Evolutionary conservation across 768 basidiomycete genomes (phyloP), one percentile per base, ranked within the genome.

Genomic region (Tephrocybe sp.): DNA sequence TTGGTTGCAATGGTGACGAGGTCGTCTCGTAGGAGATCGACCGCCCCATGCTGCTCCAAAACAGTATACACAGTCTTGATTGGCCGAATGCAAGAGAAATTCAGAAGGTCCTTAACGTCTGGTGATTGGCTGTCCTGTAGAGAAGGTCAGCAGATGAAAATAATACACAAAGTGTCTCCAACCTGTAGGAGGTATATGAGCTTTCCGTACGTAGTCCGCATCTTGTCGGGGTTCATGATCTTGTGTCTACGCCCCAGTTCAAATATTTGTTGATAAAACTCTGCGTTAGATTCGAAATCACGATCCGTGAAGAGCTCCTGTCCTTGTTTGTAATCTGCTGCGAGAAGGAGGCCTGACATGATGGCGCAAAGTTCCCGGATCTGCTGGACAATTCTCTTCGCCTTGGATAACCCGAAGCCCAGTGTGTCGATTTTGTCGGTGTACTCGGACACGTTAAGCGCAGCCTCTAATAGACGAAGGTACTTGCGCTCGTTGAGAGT

Each of bases 211-310:
- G 88, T 93, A 24, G 87, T 84, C 21, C 91, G 79, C 90, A 93
- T 92, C 60, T 92, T 92, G 63, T 93, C 91, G 0, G 91, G 91
- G 59, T 93, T 93, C 88, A 89, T 91, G 62, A 93, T 93, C 66
- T 93, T 93, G 64, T 92, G 88, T 51, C 90, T 77, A 44, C 90
- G 74, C 17, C 91, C 90, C 20, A 93, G 77, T 68, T 93, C 90
- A 56, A 93, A 93, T 21, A 92, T 76, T 12, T 75, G 68, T 60
- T 90, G 88, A 61, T 86, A 93, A 62, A 93, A 93, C 7, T 85
- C 82, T 15, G 81, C 82, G 59, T 93, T 93, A 12, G 81, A 75
- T 53, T 87, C 75, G 62, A 93, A 93, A 65, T 93, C 88, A 18
- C 88, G 81, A 55, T 90, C 86, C 34, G 80, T 71, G 65, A 93